These are phyloP conservation scores for Vicia faba DNA, from an alignment of 306 rosid genomes.

Conservation along the genomic window DNA sequence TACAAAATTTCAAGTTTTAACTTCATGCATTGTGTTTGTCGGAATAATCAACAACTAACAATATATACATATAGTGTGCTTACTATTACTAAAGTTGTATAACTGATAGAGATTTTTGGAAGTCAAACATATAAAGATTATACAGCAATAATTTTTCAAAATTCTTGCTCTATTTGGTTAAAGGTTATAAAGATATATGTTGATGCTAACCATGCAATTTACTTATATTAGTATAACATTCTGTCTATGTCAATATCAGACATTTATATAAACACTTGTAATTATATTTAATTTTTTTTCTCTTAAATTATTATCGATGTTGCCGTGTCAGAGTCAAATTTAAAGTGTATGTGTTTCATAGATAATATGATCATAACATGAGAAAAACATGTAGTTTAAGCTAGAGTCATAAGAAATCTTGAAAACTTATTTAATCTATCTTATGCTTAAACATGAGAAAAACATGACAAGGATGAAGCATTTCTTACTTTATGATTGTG, in stretches of 20 bases:
- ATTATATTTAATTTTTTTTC: no score
- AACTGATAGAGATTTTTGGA: conserved; percentile 23
- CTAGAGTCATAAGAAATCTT: conserved; percentile 19
- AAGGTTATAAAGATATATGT: conserved; percentile 26
- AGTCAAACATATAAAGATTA: conserved; percentile 50
- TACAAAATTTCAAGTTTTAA: conserved; percentile 18
- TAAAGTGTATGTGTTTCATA: no score
- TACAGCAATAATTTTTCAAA: conserved; percentile 48
- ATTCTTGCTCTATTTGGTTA: conserved; percentile 34
- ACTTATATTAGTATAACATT: conserved; percentile 23
- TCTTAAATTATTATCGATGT: no score
- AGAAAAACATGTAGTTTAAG: conserved; percentile 28
- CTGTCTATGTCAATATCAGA: no score
- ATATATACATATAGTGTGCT: conserved; percentile 39
- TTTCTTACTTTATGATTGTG: conserved; percentile 23
- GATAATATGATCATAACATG: conserved; percentile 47
- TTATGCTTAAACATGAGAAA: conserved; percentile 26
- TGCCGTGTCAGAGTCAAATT: no score
- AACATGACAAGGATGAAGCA: conserved; percentile 12
- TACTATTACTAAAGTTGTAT: conserved; percentile 47
- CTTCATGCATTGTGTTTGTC: conserved; percentile 42
- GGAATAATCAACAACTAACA: conserved; percentile 36
- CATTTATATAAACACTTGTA: no score
- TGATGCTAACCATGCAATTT: conserved; percentile 27
- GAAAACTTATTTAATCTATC: conserved; percentile 8